These are phyloP conservation scores for Mucor piriformis DNA, from an alignment of 371 early-diverging fungal species.

Conservation along the genomic window DNA sequence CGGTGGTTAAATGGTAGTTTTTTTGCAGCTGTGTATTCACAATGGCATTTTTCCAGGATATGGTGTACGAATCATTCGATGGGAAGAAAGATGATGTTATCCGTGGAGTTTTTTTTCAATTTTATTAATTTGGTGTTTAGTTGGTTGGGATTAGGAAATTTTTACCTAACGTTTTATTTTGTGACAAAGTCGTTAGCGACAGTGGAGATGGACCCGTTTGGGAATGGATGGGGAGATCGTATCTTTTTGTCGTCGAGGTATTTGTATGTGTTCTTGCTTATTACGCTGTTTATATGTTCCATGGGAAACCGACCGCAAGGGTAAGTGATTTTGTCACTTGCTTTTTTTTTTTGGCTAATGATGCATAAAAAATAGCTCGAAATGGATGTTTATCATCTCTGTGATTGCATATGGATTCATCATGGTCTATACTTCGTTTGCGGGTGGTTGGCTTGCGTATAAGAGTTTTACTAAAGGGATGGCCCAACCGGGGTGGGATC, in stretches of 20 bases:
- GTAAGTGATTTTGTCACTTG: slow-evolving; percentile 41
- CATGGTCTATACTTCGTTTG: slow-evolving; percentile 62
- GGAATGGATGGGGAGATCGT: slow-evolving; percentile 60
- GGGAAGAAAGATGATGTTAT: slow-evolving; percentile 64
- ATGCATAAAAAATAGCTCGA: slow-evolving; percentile 40
- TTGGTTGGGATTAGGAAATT: slow-evolving; percentile 83
- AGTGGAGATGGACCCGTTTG: slow-evolving; percentile 68
- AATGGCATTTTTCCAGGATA: slow-evolving; percentile 78
- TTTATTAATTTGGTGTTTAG: slow-evolving; percentile 73
- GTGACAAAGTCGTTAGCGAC: slow-evolving; percentile 64
- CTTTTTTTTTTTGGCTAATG: neutral
- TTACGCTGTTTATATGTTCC: slow-evolving; percentile 81
- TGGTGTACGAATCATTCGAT: slow-evolving; percentile 75
- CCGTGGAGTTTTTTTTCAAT: slow-evolving; percentile 75
- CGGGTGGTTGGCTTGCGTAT: slow-evolving; percentile 51
- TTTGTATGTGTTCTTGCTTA: slow-evolving; percentile 76
- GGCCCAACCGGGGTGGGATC: slow-evolving; percentile 23
- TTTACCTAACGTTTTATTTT: slow-evolving; percentile 88
- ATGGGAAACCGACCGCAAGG: slow-evolving; percentile 95
- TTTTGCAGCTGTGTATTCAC: slow-evolving; percentile 73
- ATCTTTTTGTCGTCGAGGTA: slow-evolving; percentile 68
- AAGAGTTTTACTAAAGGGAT: slow-evolving; percentile 36
- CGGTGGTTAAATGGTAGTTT: slow-evolving; percentile 78
- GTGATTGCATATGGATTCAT: slow-evolving; percentile 56
- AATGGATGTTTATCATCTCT: slow-evolving; percentile 57